Base-by-base conservation (phyloP, 2,329 filamentous ascomycete species). In the Rugonectria rugulosa region DNA sequence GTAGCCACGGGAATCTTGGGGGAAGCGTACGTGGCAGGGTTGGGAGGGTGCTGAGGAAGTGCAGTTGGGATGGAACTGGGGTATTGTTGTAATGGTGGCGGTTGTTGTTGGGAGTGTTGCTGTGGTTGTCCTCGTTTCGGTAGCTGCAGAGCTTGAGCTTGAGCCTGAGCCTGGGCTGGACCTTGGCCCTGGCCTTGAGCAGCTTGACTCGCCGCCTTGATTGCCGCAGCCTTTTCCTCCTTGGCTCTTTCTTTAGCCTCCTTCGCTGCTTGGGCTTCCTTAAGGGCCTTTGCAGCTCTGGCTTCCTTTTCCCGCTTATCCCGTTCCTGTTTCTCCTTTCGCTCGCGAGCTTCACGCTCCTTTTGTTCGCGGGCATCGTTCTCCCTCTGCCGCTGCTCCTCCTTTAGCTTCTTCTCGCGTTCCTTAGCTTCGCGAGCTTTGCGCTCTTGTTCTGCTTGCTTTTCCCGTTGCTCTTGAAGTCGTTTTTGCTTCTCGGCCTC, bases 401-500 rank as follows among this genome's bases (percentile, higher is more conserved):
- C 92, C 73, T 90, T 93, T 59, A 87, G 85, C 75, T 89, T 94
- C 77, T 92, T 95, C 76, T 97, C 92, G 65, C 85, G 90, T 64
- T 82, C 80, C 63, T 79, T 83, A 44, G 75, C 74, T 56, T 84
- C 81, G 26, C 79, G 89, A n/a, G 72, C 71, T 73, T 93, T 97
- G 54, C 91, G 88, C 72, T 98, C 94, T 56, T 85, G 82, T 71
- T 97, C 93, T 23, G 89, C 89, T 68, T 96, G 91, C 63, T 88
- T 87, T 66, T 96, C 92, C 62, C 91, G 87, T 72, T 96, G 92
- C 69, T 97, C 92, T 68, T 92, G 88, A 51, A 89, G 79, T 43
- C 90, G 87, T 59, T 88, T 88, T 70, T 88, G 85, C 69, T 89
- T 90, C 67, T 98, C 94, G 4, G 89, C 88, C 70, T 98, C 94